A percentile compares a stretch with the other conserved stretches of the same genome.
Evolutionary conservation across 2,329 filamentous ascomycete species (phyloP).

Genomic region (Aspergillus bombycis): DNA sequence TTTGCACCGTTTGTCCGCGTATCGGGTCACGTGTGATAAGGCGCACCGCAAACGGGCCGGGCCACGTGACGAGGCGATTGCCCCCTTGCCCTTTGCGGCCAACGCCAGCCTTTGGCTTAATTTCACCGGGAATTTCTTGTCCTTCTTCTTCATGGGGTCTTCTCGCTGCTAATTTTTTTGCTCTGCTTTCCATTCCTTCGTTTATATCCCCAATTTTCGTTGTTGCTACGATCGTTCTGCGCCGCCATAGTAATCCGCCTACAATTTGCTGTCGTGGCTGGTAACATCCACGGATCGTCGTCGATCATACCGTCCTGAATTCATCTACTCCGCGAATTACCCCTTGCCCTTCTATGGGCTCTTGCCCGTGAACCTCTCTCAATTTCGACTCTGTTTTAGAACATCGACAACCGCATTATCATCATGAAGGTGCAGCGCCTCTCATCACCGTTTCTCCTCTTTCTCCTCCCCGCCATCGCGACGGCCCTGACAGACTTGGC

Average conservation of each 20-base stretch:
- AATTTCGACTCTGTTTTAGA: neutral
- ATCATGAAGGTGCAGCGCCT: slow-evolving; percentile 39
- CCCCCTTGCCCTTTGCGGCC: neutral
- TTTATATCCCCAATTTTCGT: neutral
- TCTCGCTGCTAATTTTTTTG: neutral
- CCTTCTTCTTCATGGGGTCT: neutral
- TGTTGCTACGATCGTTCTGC: neutral
- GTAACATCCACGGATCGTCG: slow-evolving; percentile 8
- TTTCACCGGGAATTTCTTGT: neutral
- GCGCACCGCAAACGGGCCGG: neutral
- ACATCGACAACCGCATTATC: neutral
- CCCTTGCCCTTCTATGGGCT: slow-evolving; percentile 7
- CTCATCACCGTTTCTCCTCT: slow-evolving; percentile 36
- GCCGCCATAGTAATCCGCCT: neutral
- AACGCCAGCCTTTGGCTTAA: neutral
- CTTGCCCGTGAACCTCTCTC: neutral
- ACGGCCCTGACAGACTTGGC: slow-evolving; percentile 26
- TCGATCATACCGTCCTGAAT: slow-evolving; percentile 1
- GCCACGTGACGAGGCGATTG: neutral
- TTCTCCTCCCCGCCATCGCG: slow-evolving; percentile 40
- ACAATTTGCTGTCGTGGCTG: slow-evolving; percentile 17
- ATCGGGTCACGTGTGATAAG: neutral
- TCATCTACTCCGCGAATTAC: neutral
- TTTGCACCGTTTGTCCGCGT: neutral
- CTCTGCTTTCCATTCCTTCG: neutral